Percentiles rank a stretch among this genome's conserved stretches.
Conservation (phyloP, 805 yeast genomes). For the Starmerella geochares region DNA sequence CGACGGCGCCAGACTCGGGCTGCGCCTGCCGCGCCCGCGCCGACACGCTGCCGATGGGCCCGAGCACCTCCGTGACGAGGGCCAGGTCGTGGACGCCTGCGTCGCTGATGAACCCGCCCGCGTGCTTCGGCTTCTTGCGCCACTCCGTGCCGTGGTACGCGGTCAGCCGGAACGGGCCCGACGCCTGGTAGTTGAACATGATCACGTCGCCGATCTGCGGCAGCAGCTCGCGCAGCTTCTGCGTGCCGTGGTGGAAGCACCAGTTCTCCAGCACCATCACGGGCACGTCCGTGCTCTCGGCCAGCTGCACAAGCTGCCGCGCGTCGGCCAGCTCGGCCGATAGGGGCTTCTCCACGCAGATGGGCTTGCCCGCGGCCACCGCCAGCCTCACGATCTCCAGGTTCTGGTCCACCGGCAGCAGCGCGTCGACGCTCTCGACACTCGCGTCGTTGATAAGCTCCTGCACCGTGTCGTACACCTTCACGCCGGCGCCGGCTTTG, state of each 20-base stretch:
- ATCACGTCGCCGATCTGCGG: slow-evolving; percentile 58
- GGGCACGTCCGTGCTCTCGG: slow-evolving; percentile 53
- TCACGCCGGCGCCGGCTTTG: slow-evolving; percentile 35
- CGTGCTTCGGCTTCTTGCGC: slow-evolving; percentile 84
- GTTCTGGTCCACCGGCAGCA: slow-evolving; percentile 81
- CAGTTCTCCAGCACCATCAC: slow-evolving; percentile 79
- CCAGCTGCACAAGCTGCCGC: slow-evolving; percentile 58
- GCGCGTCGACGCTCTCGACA: slow-evolving; percentile 70
- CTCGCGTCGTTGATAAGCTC: slow-evolving; percentile 54
- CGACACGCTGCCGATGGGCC: slow-evolving; percentile 57
- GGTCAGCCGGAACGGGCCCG: slow-evolving; percentile 44
- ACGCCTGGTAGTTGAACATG: slow-evolving; percentile 32
- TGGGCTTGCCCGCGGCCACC: slow-evolving; percentile 62
- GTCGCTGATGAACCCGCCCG: slow-evolving; percentile 86
- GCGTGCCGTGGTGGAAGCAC: slow-evolving; percentile 57
- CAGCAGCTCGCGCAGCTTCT: slow-evolving; percentile 45
- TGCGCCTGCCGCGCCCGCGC: slow-evolving; percentile 73
- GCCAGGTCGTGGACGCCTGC: slow-evolving; percentile 97
- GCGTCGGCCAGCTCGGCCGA: slow-evolving; percentile 81
- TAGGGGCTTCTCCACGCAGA: slow-evolving; percentile 81
- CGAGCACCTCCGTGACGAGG: slow-evolving; percentile 68
- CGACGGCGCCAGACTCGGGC: slow-evolving; percentile 70
- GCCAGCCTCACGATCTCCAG: slow-evolving; percentile 59
- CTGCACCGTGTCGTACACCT: slow-evolving; percentile 53
- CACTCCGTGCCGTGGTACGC: slow-evolving; percentile 57